Evolutionary conservation across 2,329 filamentous ascomycete species (phyloP), one percentile per base, ranked within the genome.

Genomic region (Xylaria sp.): DNA sequence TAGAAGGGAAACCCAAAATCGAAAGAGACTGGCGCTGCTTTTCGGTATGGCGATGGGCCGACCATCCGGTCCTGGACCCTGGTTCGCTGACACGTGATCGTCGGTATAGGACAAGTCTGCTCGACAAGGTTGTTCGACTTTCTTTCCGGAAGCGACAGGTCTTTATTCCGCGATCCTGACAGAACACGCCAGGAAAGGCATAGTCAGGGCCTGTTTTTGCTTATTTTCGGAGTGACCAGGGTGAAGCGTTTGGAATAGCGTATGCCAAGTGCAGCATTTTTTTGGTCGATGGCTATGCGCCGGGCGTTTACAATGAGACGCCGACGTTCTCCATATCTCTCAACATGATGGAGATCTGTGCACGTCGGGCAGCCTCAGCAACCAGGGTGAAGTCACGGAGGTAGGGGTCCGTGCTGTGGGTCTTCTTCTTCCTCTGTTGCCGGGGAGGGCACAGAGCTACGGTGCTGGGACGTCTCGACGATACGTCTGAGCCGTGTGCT

Each of bases 281-380:
- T 35, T 34, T 35, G 54, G 37, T 13, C 37, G 37, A 42, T 60
- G 47, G 55, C 52, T 18, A 10, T 42, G 37, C 50, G 8, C 34
- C 46, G 23, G 30, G 37, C 8, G 11, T 35, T 37, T 58, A 58
- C 48, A 57, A 34, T n/a, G 72, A 83, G 52, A 91, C 75, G 56
- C 83, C 84, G 70, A 89, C 82, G 64, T 86, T 84, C 69, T 91
- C 91, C 71, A 97, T 82, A 74, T 97, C 93, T 63, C 92, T 83
- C 80, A 92, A 89, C 72, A 97, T 79, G 69, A 92, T 86, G 48
- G 91, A 91, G 80, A 97, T 90, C 75, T 97, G 91, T 8, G 93
- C 93, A 48, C 92, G 82, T 76, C 96, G 96, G 49, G 92, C 93
- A 1, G 93, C 93, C 78, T 97, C 93, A 42, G 92, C 92, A 48